phyloP scores from a whole-genome alignment of 2,329 filamentous ascomycete species.

The Penicillium crustosum region DNA sequence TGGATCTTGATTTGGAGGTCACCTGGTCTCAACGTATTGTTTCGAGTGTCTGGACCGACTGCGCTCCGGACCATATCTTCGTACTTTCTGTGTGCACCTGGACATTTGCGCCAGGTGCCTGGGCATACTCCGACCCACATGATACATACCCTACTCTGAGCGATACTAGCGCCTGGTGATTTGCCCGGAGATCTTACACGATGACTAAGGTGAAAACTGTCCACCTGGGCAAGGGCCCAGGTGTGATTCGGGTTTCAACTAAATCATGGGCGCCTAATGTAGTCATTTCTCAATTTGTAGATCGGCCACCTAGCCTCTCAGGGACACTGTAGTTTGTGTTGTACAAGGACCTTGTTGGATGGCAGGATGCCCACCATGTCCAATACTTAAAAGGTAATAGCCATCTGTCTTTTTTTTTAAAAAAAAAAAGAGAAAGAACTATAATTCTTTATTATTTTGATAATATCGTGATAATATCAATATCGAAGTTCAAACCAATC shows the following conservation, averaged over 20 bases:
- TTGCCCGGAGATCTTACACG: background rate
- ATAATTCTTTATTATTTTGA: background rate
- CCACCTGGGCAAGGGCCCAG: too few relatives aligned
- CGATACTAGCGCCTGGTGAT: background rate
- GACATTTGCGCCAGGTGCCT: background rate
- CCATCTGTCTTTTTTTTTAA: background rate
- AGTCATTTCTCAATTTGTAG: background rate
- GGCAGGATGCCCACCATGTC: too few relatives aligned
- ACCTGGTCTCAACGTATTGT: background rate
- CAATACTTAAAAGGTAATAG: background rate
- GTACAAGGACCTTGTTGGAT: background rate
- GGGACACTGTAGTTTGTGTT: background rate
- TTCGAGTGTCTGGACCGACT: background rate
- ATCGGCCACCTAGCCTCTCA: background rate
- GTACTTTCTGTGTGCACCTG: background rate
- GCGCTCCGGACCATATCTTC: background rate
- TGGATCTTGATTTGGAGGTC: background rate
- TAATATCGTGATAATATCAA: background rate
- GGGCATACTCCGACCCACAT: background rate
- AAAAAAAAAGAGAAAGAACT: too few relatives aligned
- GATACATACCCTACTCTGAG: background rate
- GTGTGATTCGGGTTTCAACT: background rate
- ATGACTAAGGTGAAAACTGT: background rate
- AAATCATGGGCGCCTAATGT: constrained; percentile 3
- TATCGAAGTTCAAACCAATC: constrained; percentile 2